A percentile compares a stretch with the other conserved stretches of the same genome.
phyloP scores from a whole-genome alignment of 495 filamentous ascomycete genomes.

The Podospora pseudocomata region DNA sequence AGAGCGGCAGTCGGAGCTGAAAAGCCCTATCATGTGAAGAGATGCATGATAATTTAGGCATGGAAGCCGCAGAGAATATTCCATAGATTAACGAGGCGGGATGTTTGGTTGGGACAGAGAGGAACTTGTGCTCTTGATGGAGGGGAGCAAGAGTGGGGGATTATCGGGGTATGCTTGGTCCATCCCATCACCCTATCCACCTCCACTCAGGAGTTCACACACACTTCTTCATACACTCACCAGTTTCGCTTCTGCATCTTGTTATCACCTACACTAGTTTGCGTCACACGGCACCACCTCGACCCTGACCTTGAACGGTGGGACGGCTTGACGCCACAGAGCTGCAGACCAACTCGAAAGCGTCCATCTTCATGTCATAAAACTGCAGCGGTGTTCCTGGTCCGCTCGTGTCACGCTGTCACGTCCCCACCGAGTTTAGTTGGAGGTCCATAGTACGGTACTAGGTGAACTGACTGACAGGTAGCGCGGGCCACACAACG shows the following conservation, averaged over 20 bases:
- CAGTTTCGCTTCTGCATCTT: neutral
- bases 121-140: neutral
- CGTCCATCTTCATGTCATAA: neutral
- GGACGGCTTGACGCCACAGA: neutral
- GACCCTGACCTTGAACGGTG: neutral
- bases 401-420: constrained; percentile 2
- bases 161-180: neutral
- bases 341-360: constrained; percentile 1
- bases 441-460: neutral
- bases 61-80: constrained; percentile 7
- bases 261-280: neutral
- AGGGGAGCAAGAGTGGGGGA: neutral
- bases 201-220: neutral
- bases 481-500: neutral
- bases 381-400: constrained; percentile 1
- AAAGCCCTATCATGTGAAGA: neutral
- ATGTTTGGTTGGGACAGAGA: neutral
- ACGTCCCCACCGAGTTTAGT: neutral
- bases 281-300: neutral
- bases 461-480: neutral
- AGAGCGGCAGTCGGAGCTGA: neutral
- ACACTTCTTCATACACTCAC: neutral
- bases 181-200: neutral
- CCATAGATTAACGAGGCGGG: neutral
- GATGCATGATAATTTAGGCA: neutral